Evolutionary conservation across 352 stramenopile species (phyloP).

Genomic region (Globisporangium camurandrum): DNA sequence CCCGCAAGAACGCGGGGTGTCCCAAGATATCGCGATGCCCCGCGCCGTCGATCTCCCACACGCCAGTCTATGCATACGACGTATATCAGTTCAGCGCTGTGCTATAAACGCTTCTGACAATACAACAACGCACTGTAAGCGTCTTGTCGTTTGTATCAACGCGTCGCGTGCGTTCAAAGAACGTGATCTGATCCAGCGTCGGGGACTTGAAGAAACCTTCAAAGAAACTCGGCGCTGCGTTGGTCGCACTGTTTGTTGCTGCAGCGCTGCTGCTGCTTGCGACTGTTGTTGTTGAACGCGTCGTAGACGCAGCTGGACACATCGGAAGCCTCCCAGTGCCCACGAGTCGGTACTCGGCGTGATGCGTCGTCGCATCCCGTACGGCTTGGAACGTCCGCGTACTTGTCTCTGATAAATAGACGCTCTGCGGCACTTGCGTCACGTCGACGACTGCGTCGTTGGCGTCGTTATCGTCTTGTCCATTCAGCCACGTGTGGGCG

Average conservation of each 20-base stretch:
- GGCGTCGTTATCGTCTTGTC: conserved; percentile 21
- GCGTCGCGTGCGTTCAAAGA: conserved; percentile 66
- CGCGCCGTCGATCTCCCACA: conserved; percentile 76
- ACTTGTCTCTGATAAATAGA: conserved; percentile 59
- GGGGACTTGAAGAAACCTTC: conserved; percentile 50
- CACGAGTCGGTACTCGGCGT: conserved; percentile 51
- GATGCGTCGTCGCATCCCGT: conserved; percentile 32
- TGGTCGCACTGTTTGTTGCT: conserved; percentile 4
- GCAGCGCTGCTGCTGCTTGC: conserved; percentile 3
- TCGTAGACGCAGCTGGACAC: conserved; percentile 27
- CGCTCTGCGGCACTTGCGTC: conserved; percentile 62
- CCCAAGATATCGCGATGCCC: conserved; percentile 69
- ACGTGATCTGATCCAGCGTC: conserved; percentile 54
- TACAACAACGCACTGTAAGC: neutral
- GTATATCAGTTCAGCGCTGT: no score
- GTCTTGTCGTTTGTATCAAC: conserved; percentile 17
- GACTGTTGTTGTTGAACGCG: neutral
- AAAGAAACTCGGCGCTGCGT: conserved; percentile 29
- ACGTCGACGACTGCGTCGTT: conserved; percentile 38
- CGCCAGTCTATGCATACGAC: conserved; percentile 65
- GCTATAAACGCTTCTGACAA: neutral
- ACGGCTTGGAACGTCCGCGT: conserved; percentile 42
- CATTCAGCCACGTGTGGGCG: conserved; percentile 68
- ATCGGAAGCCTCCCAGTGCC: conserved; percentile 34
- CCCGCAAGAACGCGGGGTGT: conserved; percentile 60